Evolutionary conservation across 202 grass and related monocot species (phyloP).

Genomic region (Saccharum hybrid): DNA sequence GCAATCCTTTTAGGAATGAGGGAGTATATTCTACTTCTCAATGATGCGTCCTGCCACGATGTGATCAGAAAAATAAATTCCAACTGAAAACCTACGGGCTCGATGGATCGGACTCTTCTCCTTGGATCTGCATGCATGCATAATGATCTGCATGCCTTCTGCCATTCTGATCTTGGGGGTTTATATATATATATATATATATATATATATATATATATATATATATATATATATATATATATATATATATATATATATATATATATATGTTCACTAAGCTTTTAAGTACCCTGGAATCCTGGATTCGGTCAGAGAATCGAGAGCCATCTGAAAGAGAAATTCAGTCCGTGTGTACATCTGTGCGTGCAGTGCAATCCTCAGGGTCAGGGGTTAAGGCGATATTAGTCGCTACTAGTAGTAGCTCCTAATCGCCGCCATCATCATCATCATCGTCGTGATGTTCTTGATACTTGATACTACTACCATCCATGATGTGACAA

Average conservation of each 20-base stretch:
- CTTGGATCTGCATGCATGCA: slow-evolving; percentile 17
- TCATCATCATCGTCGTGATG: not conserved
- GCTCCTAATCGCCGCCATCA: slow-evolving; percentile 1
- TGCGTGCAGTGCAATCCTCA: not conserved
- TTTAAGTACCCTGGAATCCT: slow-evolving; percentile 16
- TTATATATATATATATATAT: too few species aligned
- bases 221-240: too few species aligned
- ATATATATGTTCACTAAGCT: not conserved
- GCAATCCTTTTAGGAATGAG: not conserved
- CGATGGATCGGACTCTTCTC: not conserved
- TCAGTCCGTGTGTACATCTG: not conserved
- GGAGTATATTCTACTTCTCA: not conserved
- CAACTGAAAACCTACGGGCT: slow-evolving; percentile 1
- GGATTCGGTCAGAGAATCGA: slow-evolving; percentile 31
- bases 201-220: too few species aligned
- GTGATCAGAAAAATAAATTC: slow-evolving; percentile 39
- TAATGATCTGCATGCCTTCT: slow-evolving; percentile 10
- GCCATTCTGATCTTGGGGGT: slow-evolving; percentile 6
- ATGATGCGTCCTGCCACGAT: slow-evolving; percentile 14
- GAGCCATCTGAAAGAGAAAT: not conserved
- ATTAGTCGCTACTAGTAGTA: not conserved
- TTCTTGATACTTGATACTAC: not conserved
- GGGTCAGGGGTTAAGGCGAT: not conserved
- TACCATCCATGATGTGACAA: slow-evolving; percentile 4
- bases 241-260: too few species aligned